A percentile compares a stretch with the other conserved stretches of the same genome.
Evolutionary conservation across 2,329 filamentous ascomycete genomes (phyloP).

Genomic region (Pyrenochaeta sp.): DNA sequence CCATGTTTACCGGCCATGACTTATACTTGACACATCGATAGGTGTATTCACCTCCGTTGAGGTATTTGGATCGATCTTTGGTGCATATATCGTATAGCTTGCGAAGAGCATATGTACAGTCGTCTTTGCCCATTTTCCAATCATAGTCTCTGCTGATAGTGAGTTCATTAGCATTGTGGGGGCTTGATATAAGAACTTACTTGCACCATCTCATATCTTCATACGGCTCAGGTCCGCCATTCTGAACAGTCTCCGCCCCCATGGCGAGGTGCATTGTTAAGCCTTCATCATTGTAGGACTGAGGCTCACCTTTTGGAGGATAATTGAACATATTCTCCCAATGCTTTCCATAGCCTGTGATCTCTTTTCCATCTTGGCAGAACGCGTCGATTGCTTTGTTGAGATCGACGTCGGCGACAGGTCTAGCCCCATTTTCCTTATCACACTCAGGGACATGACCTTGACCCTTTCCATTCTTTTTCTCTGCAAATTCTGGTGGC

Average conservation of each 20-base stretch:
- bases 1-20: background rate
- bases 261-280: background rate
- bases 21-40: constrained; percentile 8
- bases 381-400: constrained; percentile 7
- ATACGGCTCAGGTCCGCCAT: constrained; percentile 1
- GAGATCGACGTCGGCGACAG: background rate
- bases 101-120: constrained; percentile 6
- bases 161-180: background rate
- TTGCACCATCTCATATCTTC: constrained; percentile 6
- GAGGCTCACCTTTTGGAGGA: background rate
- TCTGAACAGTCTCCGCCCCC: constrained; percentile 2
- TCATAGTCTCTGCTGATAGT: constrained; percentile 3
- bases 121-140: constrained; percentile 5
- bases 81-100: constrained; percentile 1
- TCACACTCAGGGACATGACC: background rate
- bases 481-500: background rate
- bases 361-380: background rate
- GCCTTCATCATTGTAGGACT: constrained; percentile 1
- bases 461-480: background rate
- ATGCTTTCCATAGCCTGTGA: background rate
- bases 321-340: constrained; percentile 5
- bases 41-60: constrained; percentile 3
- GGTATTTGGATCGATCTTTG: background rate
- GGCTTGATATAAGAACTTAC: background rate
- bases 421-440: background rate